Evolutionary conservation across 257 asterid species (phyloP), one percentile per base, ranked within the genome.

Genomic region (Lantana camara): DNA sequence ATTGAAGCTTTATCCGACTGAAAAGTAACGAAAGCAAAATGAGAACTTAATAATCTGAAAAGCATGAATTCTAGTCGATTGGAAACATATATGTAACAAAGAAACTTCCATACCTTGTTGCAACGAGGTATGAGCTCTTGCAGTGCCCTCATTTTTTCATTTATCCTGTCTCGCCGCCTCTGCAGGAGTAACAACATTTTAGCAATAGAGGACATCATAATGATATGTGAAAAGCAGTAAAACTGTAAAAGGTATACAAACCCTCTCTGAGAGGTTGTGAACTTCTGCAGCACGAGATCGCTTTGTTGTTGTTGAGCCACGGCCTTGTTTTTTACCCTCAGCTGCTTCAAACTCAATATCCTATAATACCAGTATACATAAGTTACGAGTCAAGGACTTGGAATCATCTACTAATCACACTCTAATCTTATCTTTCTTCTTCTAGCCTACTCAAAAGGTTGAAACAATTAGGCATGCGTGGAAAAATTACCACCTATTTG

Each of bases 41-140:
- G 23, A 66, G 66, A 57, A 66, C 14, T n/a, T 17, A 59, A n/a
- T n/a, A n/a, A 55, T 20, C 10, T 40, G 40, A 10, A 35, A 35
- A 35, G 7, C 10, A 41, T 42, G 63, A n/a, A 4, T 45, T 9
- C 7, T 27, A 27, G 32, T 2, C 32, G 5, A 27, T 29, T 5
- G n/a, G n/a, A n/a, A n/a, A n/a, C 41, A 51, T n/a, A 56, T 7
- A 27, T 27, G 21, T 19, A 23, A 24, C 23, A 30, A 7, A 30
- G 14, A 37, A 14, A 42, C 4, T 30, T 48, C 9, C 70, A 42
- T 57, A 90, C 97, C 96, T 90, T 90, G 66, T 90, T 87, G 79
- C 97, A 90, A n/a, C 89, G 84, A 23, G 96, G 96, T 58, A 87
- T 83, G 67, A 90, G 95, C 75, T 91, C 95, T 50, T 91, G 93